phyloP scores from a whole-genome alignment of 2,329 filamentous ascomycete species.

The Cladosporium sphaerospermum region DNA sequence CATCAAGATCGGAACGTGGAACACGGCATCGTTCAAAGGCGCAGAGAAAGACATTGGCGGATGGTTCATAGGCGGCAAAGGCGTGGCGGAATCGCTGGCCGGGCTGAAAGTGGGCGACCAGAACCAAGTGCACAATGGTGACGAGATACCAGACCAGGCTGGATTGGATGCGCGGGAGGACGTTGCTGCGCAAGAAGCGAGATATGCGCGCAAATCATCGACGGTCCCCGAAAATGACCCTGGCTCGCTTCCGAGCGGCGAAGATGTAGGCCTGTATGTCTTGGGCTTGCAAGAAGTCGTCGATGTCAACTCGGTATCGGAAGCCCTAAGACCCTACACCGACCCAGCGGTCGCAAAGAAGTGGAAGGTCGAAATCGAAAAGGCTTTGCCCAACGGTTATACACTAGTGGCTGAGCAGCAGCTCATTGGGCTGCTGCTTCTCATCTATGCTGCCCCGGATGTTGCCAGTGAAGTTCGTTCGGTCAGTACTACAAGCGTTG shows the following conservation, averaged over 20 bases:
- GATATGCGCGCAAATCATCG: conserved; percentile 36
- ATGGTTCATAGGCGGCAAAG: conserved; percentile 80
- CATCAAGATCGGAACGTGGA: conserved; percentile 93
- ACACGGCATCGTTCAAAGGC: conserved; percentile 76
- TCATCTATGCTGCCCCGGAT: conserved; percentile 78
- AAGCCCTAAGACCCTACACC: conserved; percentile 70
- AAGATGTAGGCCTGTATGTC: conserved; percentile 81
- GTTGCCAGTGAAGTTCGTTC: conserved; percentile 70
- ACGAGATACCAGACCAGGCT: conserved; percentile 15
- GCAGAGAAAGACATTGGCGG: conserved; percentile 80
- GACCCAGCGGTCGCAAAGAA: conserved; percentile 65
- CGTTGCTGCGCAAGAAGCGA: conserved; percentile 43
- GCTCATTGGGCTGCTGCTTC: conserved; percentile 73
- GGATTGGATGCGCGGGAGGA: conserved; percentile 35
- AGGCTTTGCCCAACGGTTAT: conserved; percentile 71
- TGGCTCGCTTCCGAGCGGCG: conserved; percentile 47
- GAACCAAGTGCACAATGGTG: conserved; percentile 13
- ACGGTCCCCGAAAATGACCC: conserved; percentile 42
- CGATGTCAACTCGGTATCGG: conserved; percentile 71
- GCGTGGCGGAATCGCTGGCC: conserved; percentile 58
- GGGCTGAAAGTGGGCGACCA: conserved; percentile 38
- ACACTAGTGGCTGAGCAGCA: conserved; percentile 73
- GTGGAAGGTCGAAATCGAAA: conserved; percentile 73
- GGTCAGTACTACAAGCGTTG: conserved; percentile 75
- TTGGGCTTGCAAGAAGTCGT: conserved; percentile 89